phyloP scores from a whole-genome alignment of 495 filamentous ascomycete genomes.

The Tetracladium marchalianum region DNA sequence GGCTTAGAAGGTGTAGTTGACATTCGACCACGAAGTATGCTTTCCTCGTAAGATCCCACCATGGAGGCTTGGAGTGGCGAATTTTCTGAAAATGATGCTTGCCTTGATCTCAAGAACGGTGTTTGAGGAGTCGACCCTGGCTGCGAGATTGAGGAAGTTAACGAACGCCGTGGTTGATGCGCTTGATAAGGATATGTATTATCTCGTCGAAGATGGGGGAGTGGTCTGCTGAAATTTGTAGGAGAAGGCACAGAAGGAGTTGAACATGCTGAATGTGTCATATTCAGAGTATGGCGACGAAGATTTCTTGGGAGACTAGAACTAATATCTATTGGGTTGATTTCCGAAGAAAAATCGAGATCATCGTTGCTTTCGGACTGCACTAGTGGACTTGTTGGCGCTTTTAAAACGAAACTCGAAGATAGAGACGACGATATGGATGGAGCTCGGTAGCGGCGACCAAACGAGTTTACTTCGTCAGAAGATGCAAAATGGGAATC shows the following conservation, averaged over 20 bases:
- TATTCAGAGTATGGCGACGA: constrained; percentile 19
- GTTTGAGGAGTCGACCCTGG: constrained; percentile 53
- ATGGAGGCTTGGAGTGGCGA: constrained; percentile 80
- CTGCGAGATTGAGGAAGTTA: constrained; percentile 30
- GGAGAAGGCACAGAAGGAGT: constrained; percentile 10
- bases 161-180: constrained; percentile 62
- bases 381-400: constrained; percentile 86
- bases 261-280: constrained; percentile 21
- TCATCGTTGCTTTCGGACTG: constrained; percentile 86
- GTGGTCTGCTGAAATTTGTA: constrained; percentile 11
- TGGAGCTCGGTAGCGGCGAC: constrained; percentile 35
- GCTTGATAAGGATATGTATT: constrained; percentile 49
- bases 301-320: constrained; percentile 9
- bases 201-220: constrained; percentile 21
- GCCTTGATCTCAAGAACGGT: constrained; percentile 48
- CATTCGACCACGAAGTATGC: constrained; percentile 90
- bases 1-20: constrained; percentile 93
- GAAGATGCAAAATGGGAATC: constrained; percentile 20
- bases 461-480: constrained; percentile 4
- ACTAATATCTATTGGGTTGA: constrained; percentile 27
- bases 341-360: constrained; percentile 47
- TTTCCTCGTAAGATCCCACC: constrained; percentile 97
- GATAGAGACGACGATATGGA: constrained; percentile 69
- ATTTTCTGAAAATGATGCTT: constrained; percentile 66
- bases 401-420: constrained; percentile 74